Evolutionary conservation across 2,329 filamentous ascomycete species (phyloP), one percentile per base, ranked within the genome.

Genomic region (Aspergillus sp.): DNA sequence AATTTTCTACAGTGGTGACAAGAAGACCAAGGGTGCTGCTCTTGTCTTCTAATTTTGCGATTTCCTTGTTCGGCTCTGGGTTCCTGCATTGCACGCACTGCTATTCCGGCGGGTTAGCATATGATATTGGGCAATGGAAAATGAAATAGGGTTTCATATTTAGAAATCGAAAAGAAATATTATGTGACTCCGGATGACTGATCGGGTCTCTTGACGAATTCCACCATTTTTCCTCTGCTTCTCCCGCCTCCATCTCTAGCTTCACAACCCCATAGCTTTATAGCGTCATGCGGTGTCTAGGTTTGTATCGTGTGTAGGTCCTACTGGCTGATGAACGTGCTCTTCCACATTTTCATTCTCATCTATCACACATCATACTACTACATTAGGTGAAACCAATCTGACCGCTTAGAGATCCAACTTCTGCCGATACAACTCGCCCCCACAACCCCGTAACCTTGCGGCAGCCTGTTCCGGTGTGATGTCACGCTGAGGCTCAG

Each of bases 1-100:
- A 62, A 31, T 31, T 64, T 66, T 61, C 52, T 64, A 74, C 72
- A 96, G 95, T 89, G 95, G 95, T 88, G 95, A 99, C 90, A 99
- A 99, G 93, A 99, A 99, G 91, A 99, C 95, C 75, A 99, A 99
- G 92, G 95, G 95, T 90, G 95, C 95, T 75, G 95, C 95, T 82
- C 88, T 99, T 77, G 95, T 99, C 76, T 99, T 99, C 88, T 99
- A 96, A 89, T 83, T 85, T 81, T 75, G 68, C 65, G 65, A 70
- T 74, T 74, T 74, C 66, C 70, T 75, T 75, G 70, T 74, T 74
- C 69, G 72, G 72, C 70, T 73, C 69, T 73, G 72, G 72, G 72
- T 74, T 74, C 68, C 66, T 72, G 69, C 71, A 71, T 73, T 74
- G 72, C 70, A 71, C 67, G 67, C 62, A 62, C 65, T 65, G 65